A percentile compares a stretch with the other conserved stretches of the same genome.
Evolutionary conservation across 495 filamentous ascomycete species (phyloP).

Genomic region (Penicillium maclennaniae): DNA sequence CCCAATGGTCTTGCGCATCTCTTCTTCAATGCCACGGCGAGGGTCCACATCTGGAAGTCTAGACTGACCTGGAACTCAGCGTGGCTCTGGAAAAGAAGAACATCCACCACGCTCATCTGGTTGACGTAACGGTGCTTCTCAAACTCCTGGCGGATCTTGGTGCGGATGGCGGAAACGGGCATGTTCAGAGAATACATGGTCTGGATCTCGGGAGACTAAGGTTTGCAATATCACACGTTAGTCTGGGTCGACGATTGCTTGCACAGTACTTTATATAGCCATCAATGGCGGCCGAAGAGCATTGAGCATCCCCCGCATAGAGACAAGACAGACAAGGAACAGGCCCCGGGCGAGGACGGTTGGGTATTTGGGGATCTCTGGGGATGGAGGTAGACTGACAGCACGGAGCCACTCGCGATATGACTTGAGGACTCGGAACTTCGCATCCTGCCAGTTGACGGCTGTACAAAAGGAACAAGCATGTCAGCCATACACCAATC

Average conservation of each 20-base stretch:
- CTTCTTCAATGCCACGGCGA: neutral
- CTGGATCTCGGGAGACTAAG: conserved; percentile 90
- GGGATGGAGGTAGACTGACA: conserved; percentile 53
- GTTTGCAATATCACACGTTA: conserved; percentile 17
- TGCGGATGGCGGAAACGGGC: conserved; percentile 82
- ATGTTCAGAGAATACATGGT: conserved; percentile 90
- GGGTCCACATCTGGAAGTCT: neutral
- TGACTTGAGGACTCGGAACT: conserved; percentile 71
- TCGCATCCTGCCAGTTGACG: conserved; percentile 80
- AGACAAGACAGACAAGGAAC: neutral
- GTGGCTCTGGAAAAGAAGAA: conserved; percentile 82
- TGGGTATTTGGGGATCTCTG: neutral
- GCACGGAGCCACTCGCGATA: conserved; percentile 94
- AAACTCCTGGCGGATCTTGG: conserved; percentile 95
- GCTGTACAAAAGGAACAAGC: conserved; percentile 48
- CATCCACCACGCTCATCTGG: conserved; percentile 81
- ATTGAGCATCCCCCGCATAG: neutral
- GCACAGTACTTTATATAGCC: neutral
- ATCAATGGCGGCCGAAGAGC: neutral
- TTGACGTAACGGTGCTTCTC: conserved; percentile 91
- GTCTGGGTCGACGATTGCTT: neutral
- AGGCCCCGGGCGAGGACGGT: neutral
- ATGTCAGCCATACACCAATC: conserved; percentile 22
- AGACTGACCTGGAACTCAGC: conserved; percentile 77
- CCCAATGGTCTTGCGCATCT: neutral